These are phyloP conservation scores for Pseudonitzschia multistriata DNA, from an alignment of 108 stramenopile genomes.

Conservation along the genomic window DNA sequence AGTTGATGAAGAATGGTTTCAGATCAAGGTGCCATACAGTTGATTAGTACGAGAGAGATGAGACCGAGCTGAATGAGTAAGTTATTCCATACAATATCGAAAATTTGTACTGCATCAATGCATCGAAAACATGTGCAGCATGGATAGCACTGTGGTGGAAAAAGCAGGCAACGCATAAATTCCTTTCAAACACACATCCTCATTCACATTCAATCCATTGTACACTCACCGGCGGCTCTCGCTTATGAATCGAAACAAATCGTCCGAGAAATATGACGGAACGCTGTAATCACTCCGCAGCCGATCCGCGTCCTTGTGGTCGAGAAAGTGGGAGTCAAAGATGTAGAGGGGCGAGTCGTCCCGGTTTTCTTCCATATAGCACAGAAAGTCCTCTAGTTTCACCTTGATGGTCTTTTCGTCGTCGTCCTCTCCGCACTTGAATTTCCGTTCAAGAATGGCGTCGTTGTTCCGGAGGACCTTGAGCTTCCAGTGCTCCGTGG, in stretches of 20 bases:
- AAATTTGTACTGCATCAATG: too few relatives aligned
- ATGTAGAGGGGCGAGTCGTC: conserved; percentile 99
- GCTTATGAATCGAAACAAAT: conserved; percentile 90
- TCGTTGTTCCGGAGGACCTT: conserved; percentile 45
- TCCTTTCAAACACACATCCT: not conserved
- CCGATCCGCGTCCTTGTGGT: conserved; percentile 62
- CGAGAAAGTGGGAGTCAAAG: conserved; percentile 93
- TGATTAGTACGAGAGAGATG: too few relatives aligned
- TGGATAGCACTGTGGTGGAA: too few relatives aligned
- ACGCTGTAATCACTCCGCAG: conserved; percentile 73
- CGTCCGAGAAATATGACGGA: conserved; percentile 91
- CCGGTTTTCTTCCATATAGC: conserved; percentile 69
- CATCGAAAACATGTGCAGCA: too few relatives aligned
- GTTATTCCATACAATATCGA: too few relatives aligned
- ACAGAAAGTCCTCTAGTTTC: conserved; percentile 87
- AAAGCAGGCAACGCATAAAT: not conserved
- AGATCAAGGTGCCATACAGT: not conserved
- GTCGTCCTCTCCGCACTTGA: conserved; percentile 98
- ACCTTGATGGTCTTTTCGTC: conserved; percentile 91
- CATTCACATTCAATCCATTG: too few relatives aligned
- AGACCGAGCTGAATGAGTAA: too few relatives aligned
- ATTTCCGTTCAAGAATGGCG: conserved; percentile 42
- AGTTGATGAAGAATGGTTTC: not conserved
- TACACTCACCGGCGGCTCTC: conserved; percentile 74
- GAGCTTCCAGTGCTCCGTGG: conserved; percentile 58